Evolutionary conservation across 2,329 filamentous ascomycete species (phyloP).

Genomic region (Ophiocordyceps australis): DNA sequence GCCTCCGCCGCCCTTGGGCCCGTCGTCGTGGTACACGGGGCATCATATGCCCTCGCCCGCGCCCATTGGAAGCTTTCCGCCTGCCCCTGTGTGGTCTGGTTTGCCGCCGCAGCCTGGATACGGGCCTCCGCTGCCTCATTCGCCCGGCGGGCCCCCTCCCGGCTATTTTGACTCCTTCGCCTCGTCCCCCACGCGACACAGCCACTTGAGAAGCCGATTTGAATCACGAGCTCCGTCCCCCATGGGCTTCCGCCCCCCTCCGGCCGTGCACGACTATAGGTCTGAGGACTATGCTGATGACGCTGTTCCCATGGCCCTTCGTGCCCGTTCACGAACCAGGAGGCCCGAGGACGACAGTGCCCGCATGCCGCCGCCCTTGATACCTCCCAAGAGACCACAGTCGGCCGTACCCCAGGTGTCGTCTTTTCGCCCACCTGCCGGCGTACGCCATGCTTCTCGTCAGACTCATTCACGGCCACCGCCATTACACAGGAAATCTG

Average conservation of each 20-base stretch:
- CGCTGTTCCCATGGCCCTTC: conserved; percentile 16
- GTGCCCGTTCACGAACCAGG: conserved; percentile 24
- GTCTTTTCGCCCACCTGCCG: conserved; percentile 12
- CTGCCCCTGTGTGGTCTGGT: conserved; percentile 9
- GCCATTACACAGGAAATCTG: conserved; percentile 9
- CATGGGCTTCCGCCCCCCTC: conserved; percentile 16
- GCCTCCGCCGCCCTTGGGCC: conserved; percentile 7
- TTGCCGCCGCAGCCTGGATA: conserved; percentile 8
- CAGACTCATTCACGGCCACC: conserved; percentile 13
- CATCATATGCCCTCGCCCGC: conserved; percentile 7
- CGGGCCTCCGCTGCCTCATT: conserved; percentile 10
- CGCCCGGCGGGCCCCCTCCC: conserved; percentile 9
- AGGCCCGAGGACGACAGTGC: conserved; percentile 24
- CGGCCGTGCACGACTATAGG: conserved; percentile 13
- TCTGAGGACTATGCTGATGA: conserved; percentile 21
- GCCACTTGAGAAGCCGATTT: conserved; percentile 15
- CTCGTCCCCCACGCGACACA: conserved; percentile 5
- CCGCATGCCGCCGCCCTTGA: conserved; percentile 29
- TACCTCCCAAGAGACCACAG: conserved; percentile 14
- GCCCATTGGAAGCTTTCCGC: conserved; percentile 12
- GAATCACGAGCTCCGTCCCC: conserved; percentile 17
- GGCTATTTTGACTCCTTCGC: conserved; percentile 11
- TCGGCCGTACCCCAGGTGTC: conserved; percentile 11
- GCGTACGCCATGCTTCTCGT: conserved; percentile 6
- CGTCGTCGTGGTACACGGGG: conserved; percentile 10